These are phyloP conservation scores for Tremella mesenterica DNA, from an alignment of 768 basidiomycete species.

Conservation along the genomic window DNA sequence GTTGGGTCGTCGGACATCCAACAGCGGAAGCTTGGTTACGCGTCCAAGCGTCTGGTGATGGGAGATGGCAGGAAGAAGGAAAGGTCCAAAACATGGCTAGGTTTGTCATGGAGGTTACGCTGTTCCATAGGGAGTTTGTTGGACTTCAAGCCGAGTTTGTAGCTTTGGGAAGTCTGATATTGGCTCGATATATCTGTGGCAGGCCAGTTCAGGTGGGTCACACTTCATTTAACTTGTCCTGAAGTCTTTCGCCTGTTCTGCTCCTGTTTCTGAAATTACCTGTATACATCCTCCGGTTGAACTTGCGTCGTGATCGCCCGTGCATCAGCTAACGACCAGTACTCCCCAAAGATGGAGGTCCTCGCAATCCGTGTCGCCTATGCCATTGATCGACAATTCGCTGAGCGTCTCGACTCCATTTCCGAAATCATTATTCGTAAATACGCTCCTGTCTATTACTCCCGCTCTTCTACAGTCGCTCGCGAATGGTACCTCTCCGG, in stretches of 20 bases:
- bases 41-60: slow-evolving; percentile 45
- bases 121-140: slow-evolving; percentile 94
- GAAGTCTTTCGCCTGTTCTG: not conserved
- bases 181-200: slow-evolving; percentile 79
- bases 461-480: slow-evolving; percentile 85
- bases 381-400: slow-evolving; percentile 73
- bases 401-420: slow-evolving; percentile 79
- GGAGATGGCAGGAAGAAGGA: slow-evolving; percentile 60
- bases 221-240: not conserved
- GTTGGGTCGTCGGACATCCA: slow-evolving; percentile 93
- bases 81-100: slow-evolving; percentile 92
- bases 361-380: slow-evolving; percentile 64
- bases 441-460: slow-evolving; percentile 94
- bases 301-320: not conserved
- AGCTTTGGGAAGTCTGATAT: slow-evolving; percentile 77
- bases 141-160: slow-evolving; percentile 75
- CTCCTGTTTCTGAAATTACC: not conserved
- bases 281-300: no score
- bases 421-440: slow-evolving; percentile 97
- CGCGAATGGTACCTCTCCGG: slow-evolving; percentile 91
- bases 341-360: no score
- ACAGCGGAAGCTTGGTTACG: slow-evolving; percentile 97
- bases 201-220: slow-evolving; percentile 59
- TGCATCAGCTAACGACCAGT: no score
- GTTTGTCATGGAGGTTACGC: slow-evolving; percentile 98